phyloP scores from a whole-genome alignment of 2,329 filamentous ascomycete genomes.

The Hypocreales sp. region DNA sequence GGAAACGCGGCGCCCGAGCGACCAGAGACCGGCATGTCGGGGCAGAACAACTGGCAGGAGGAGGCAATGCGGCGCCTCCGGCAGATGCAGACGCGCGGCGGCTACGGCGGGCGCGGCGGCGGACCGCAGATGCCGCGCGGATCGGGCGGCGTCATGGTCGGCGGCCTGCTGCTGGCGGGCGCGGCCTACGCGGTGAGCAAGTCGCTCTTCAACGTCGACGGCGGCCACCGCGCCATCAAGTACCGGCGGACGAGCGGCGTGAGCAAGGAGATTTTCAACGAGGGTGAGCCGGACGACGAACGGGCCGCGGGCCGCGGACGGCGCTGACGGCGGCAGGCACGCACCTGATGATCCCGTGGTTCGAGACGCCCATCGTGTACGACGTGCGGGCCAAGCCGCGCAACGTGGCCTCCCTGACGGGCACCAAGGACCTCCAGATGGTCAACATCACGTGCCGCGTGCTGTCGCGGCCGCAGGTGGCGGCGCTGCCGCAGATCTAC shows the following conservation, averaged over 20 bases:
- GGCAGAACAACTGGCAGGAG: conserved; percentile 26
- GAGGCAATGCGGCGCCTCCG: conserved; percentile 35
- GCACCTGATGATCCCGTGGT: conserved; percentile 87
- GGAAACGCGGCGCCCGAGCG: too few relatives aligned
- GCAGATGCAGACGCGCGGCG: conserved; percentile 27
- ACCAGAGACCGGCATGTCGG: too few relatives aligned
- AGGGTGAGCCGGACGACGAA: conserved; percentile 44
- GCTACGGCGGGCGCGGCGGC: conserved; percentile 25
- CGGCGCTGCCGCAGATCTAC: conserved; percentile 91
- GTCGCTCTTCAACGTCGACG: conserved; percentile 72
- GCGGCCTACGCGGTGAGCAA: conserved; percentile 38
- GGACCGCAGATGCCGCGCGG: conserved; percentile 25
- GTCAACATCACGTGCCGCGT: conserved; percentile 99
- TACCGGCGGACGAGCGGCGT: conserved; percentile 89
- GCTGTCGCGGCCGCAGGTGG: conserved; percentile 75
- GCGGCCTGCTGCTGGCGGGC: conserved; percentile 27
- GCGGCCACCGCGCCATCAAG: conserved; percentile 97
- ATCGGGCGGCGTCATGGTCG: conserved; percentile 22
- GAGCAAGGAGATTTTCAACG: conserved; percentile 85
- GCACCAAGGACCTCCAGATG: conserved; percentile 99
- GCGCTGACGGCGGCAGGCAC: conserved; percentile 37
- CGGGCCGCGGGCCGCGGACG: too few relatives aligned
- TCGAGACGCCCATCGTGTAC: conserved; percentile 93
- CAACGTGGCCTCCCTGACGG: conserved; percentile 91
- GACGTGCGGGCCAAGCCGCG: conserved; percentile 96